A percentile compares a stretch with the other conserved stretches of the same genome.
Evolutionary conservation across 257 asterid species (phyloP).

Genomic region (Linaria vulgaris): DNA sequence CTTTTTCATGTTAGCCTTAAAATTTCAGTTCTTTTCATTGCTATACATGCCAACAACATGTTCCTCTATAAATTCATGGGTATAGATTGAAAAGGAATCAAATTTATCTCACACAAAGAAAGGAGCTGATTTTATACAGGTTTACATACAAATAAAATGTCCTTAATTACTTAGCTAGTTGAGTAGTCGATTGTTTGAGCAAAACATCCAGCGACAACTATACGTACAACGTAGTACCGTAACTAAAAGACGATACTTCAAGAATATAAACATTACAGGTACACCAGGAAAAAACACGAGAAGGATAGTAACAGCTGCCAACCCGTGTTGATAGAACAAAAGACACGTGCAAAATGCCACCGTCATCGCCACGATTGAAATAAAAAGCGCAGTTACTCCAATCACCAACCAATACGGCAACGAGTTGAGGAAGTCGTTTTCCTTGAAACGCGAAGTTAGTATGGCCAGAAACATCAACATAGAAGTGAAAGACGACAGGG

Average conservation of each 20-base stretch:
- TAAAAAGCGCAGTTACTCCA: conserved; percentile 32
- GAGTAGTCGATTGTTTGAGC: conserved; percentile 21
- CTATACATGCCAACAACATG: too few relatives aligned
- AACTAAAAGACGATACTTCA: conserved; percentile 27
- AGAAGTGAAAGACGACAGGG: conserved; percentile 31
- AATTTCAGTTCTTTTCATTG: too few relatives aligned
- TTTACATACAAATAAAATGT: too few relatives aligned
- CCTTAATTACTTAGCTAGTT: background rate
- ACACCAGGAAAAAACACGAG: conserved; percentile 18
- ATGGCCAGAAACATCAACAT: conserved; percentile 39
- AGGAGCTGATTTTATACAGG: too few relatives aligned
- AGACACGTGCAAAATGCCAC: conserved; percentile 26
- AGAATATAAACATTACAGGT: conserved; percentile 26
- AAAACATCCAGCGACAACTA: conserved; percentile 25
- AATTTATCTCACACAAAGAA: too few relatives aligned
- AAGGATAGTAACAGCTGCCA: background rate
- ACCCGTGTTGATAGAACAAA: conserved; percentile 29
- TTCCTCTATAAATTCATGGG: too few relatives aligned
- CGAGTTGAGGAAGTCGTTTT: conserved; percentile 28
- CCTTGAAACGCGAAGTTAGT: conserved; percentile 37
- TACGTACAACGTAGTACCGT: conserved; percentile 27
- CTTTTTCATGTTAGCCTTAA: too few relatives aligned
- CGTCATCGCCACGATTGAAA: conserved; percentile 39
- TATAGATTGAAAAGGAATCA: too few relatives aligned
- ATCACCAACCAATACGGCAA: conserved; percentile 37